phyloP scores from a whole-genome alignment of 2,329 filamentous ascomycete species.

The Fusarium torulosum region DNA sequence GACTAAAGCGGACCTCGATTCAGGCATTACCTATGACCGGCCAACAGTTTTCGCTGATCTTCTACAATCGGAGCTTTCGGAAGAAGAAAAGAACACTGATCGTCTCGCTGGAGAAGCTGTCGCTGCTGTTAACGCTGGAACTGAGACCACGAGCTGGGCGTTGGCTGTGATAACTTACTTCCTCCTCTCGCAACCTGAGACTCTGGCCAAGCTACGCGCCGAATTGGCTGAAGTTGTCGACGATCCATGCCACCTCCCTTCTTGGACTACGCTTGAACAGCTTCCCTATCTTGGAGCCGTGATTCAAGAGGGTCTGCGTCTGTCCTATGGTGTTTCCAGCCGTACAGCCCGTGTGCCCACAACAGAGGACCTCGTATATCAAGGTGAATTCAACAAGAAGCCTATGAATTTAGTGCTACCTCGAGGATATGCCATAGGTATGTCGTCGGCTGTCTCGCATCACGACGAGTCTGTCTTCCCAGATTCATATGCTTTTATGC shows the following conservation, averaged over 20 bases:
- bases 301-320: slow-evolving; percentile 14
- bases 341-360: slow-evolving; percentile 17
- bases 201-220: not conserved
- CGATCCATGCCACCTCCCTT: slow-evolving; percentile 11
- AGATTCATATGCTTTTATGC: slow-evolving; percentile 8
- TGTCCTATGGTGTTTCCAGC: slow-evolving; percentile 20
- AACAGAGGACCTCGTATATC: slow-evolving; percentile 14
- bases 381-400: slow-evolving; percentile 21
- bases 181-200: slow-evolving; percentile 13
- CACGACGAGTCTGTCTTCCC: slow-evolving; percentile 18
- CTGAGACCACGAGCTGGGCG: slow-evolving; percentile 24
- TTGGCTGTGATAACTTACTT: slow-evolving; percentile 30
- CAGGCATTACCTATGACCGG: slow-evolving; percentile 13
- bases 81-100: slow-evolving; percentile 9
- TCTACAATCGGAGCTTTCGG: slow-evolving; percentile 5
- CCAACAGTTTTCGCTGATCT: slow-evolving; percentile 22
- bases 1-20: slow-evolving; percentile 8
- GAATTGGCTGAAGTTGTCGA: slow-evolving; percentile 6
- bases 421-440: slow-evolving; percentile 22
- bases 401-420: not conserved
- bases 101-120: slow-evolving; percentile 13
- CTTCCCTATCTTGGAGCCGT: slow-evolving; percentile 3
- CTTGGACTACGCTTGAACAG: slow-evolving; percentile 20
- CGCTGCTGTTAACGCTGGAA: slow-evolving; percentile 20
- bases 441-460: slow-evolving; percentile 19